Evolutionary conservation across 2,329 filamentous ascomycete species (phyloP), one percentile per base, ranked within the genome.

Genomic region (Fusarium drepaniforme): DNA sequence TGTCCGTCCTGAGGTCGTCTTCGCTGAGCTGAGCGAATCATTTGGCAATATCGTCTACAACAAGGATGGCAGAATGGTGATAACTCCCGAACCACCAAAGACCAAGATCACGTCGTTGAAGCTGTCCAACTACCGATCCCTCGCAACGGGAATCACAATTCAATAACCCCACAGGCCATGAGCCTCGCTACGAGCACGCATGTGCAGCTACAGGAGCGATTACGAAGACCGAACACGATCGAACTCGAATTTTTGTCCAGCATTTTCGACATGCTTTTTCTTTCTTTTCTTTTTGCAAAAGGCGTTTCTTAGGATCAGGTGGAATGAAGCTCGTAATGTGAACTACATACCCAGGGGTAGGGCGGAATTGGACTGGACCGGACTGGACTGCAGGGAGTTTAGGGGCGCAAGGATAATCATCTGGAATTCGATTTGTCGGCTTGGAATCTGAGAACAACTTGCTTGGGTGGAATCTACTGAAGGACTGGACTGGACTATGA

Each of bases 11-110:
- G 81, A 84, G 2, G 88, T 88, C 5, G 83, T 84, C 2, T 94
- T 92, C 77, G 85, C 89, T 51, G 89, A 93, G 75, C 85, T 94
- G 66, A 86, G 88, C 15, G 91, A 94, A 64, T 90, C 87, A 3
- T 91, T 94, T 69, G 90, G 90, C 51, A 89, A 90, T 72, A 85
- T 91, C 12, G 85, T 86, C 16, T 87, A 89, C 74, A 88, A 86
- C 78, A 92, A 91, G 77, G 89, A 92, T 64, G 90, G 89, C 13
- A 85, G 88, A 64, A 85, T 90, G 80, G 85, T 90, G 59, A 88
- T 90, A 71, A 87, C 85, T 56, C 89, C 90, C 8, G 89, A 91
- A 68, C 87, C 87, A 56, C 87, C 88, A 12, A 86, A 86, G 65
- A 85, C 85, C 8, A 85, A 87, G 30, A 86, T 90, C 8, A 83